These are phyloP conservation scores for Neospermospora avenae DNA, from an alignment of 2,329 filamentous ascomycete species.

Conservation along the genomic window DNA sequence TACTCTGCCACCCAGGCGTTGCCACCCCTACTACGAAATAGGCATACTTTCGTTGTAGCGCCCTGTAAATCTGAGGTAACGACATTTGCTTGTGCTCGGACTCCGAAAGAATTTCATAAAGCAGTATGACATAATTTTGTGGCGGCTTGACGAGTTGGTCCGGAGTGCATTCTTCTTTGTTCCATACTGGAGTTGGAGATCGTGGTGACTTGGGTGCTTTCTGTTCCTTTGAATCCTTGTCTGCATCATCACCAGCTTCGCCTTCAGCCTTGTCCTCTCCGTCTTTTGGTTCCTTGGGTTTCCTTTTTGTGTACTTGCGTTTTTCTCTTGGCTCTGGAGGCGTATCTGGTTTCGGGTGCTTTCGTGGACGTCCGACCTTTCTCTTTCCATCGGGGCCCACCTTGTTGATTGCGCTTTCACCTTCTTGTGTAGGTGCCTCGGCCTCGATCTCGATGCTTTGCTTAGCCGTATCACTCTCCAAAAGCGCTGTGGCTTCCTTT, in stretches of 20 bases:
- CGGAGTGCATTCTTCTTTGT: conserved; percentile 58
- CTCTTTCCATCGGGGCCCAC: conserved; percentile 49
- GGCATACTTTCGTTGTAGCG: conserved; percentile 55
- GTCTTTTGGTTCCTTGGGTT: conserved; percentile 45
- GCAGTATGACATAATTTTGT: conserved; percentile 55
- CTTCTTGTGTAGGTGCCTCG: background rate
- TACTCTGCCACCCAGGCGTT: conserved; percentile 59
- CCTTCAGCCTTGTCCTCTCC: conserved; percentile 50
- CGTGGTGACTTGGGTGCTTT: conserved; percentile 41
- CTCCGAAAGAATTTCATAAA: conserved; percentile 53
- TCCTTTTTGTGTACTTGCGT: conserved; percentile 63
- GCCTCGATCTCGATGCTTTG: conserved; percentile 38
- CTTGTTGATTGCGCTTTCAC: background rate
- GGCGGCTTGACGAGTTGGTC: conserved; percentile 68
- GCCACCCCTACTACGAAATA: conserved; percentile 52
- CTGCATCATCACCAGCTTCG: conserved; percentile 49
- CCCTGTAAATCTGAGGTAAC: conserved; percentile 57
- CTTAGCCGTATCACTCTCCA: conserved; percentile 45
- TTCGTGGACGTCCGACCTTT: conserved; percentile 63
- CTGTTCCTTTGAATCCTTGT: conserved; percentile 58
- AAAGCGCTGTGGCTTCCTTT: conserved; percentile 55
- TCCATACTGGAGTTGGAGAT: conserved; percentile 52
- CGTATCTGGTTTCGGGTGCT: conserved; percentile 59
- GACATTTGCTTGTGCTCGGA: conserved; percentile 49
- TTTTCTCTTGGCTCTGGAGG: conserved; percentile 54